Percentiles rank a stretch among this genome's conserved stretches.
These are phyloP conservation scores for Pseudocercospora pini-densiflorae DNA, from an alignment of 2,329 filamentous ascomycete species.

Conservation along the genomic window DNA sequence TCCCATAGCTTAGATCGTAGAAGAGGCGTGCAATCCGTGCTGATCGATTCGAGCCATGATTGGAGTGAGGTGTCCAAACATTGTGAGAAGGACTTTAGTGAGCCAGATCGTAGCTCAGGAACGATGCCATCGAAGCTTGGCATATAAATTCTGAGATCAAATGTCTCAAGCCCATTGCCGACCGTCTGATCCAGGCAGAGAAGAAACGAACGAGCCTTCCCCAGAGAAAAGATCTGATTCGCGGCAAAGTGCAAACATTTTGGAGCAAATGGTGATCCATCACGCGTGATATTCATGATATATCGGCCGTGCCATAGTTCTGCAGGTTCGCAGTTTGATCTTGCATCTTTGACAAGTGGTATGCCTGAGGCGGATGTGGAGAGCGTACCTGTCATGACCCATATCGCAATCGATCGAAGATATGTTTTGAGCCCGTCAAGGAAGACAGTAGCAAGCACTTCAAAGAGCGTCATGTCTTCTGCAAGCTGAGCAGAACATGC, in stretches of 20 bases:
- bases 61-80: slow-evolving; percentile 74
- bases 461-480: slow-evolving; percentile 65
- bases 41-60: slow-evolving; percentile 76
- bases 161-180: not conserved
- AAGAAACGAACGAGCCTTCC: slow-evolving; percentile 87
- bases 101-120: slow-evolving; percentile 8
- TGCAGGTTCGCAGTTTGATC: slow-evolving; percentile 59
- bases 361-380: slow-evolving; percentile 58
- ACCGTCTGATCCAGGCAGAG: slow-evolving; percentile 62
- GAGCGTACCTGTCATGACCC: slow-evolving; percentile 83
- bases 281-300: slow-evolving; percentile 64
- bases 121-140: slow-evolving; percentile 18
- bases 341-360: slow-evolving; percentile 54
- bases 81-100: slow-evolving; percentile 67
- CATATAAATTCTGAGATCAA: not conserved
- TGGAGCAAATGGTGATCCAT: slow-evolving; percentile 70
- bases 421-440: slow-evolving; percentile 83
- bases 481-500: slow-evolving; percentile 71
- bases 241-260: slow-evolving; percentile 73
- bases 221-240: slow-evolving; percentile 78
- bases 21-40: slow-evolving; percentile 69
- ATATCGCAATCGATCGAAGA: slow-evolving; percentile 75
- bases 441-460: slow-evolving; percentile 70
- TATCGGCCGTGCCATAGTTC: slow-evolving; percentile 80
- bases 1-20: slow-evolving; percentile 70